A percentile compares a stretch with the other conserved stretches of the same genome.
Evolutionary conservation across 2,329 filamentous ascomycete species (phyloP).

Genomic region (Arthrobotrys iridis): DNA sequence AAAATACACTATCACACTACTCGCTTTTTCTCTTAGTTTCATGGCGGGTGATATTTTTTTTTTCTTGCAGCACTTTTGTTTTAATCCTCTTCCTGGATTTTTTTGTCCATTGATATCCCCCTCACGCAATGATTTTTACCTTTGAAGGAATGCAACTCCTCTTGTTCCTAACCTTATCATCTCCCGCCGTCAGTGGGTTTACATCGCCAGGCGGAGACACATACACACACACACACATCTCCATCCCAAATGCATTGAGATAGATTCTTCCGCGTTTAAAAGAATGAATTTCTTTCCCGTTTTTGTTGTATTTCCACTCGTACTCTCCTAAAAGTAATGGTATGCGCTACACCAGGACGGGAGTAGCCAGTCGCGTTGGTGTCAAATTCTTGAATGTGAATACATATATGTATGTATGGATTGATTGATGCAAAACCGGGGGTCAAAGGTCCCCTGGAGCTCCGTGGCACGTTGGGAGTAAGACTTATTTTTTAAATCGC

Average conservation of each 20-base stretch:
- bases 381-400: too few species aligned
- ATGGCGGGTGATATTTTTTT: slow-evolving; percentile 10
- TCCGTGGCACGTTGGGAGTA: too few species aligned
- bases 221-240: background rate
- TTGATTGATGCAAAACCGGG: too few species aligned
- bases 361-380: too few species aligned
- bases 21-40: background rate
- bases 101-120: slow-evolving; percentile 37
- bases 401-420: too few species aligned
- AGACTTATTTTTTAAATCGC: too few species aligned
- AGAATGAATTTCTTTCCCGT: background rate
- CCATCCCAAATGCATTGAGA: background rate
- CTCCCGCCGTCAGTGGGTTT: too few species aligned
- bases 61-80: background rate
- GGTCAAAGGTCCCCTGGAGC: too few species aligned
- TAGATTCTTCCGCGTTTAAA: background rate
- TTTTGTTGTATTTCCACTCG: too few species aligned
- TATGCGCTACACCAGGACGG: too few species aligned
- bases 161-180: background rate
- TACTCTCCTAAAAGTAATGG: too few species aligned
- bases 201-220: too few species aligned
- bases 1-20: slow-evolving; percentile 2
- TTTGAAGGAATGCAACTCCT: background rate
- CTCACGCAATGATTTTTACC: slow-evolving; percentile 17
- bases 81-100: background rate